Percentiles rank a stretch among this genome's conserved stretches.
Conservation (phyloP, 139 green algal species). For the Edaphochlamys debaryana region DNA sequence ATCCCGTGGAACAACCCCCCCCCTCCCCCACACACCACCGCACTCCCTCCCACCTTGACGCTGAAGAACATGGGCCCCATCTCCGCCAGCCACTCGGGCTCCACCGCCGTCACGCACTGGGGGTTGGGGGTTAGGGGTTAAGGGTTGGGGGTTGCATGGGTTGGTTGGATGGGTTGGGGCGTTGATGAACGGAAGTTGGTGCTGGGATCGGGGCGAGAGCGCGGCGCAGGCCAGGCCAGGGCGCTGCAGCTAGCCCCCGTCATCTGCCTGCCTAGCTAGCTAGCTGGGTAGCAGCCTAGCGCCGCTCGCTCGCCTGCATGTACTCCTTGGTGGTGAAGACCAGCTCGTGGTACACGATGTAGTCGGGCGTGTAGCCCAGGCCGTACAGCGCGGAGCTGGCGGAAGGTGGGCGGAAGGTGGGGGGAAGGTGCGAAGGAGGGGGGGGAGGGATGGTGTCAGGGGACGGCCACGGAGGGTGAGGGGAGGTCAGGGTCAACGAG, state of each 20-base stretch:
- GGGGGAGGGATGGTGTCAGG: constrained; percentile 53
- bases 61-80: constrained; percentile 98
- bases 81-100: constrained; percentile 98
- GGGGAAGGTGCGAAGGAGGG: constrained; percentile 88
- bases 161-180: too few relatives aligned
- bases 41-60: constrained; percentile 79
- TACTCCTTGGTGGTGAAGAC: constrained; percentile 98
- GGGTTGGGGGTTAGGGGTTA: too few relatives aligned
- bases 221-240: too few relatives aligned
- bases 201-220: too few relatives aligned
- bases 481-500: too few relatives aligned
- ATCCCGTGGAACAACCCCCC: neutral
- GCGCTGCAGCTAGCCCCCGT: too few relatives aligned
- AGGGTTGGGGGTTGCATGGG: too few relatives aligned
- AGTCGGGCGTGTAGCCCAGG: constrained; percentile 96
- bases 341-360: constrained; percentile 97
- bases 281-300: too few relatives aligned
- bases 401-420: constrained; percentile 29
- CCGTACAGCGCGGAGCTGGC: constrained; percentile 92
- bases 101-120: constrained; percentile 96
- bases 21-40: neutral
- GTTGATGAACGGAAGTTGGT: too few relatives aligned
- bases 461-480: too few relatives aligned
- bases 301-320: constrained; percentile 71
- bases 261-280: constrained; percentile 16